Evolutionary conservation across 208 protist species (phyloP).

Genomic region (Acanthamoeba sp.): DNA sequence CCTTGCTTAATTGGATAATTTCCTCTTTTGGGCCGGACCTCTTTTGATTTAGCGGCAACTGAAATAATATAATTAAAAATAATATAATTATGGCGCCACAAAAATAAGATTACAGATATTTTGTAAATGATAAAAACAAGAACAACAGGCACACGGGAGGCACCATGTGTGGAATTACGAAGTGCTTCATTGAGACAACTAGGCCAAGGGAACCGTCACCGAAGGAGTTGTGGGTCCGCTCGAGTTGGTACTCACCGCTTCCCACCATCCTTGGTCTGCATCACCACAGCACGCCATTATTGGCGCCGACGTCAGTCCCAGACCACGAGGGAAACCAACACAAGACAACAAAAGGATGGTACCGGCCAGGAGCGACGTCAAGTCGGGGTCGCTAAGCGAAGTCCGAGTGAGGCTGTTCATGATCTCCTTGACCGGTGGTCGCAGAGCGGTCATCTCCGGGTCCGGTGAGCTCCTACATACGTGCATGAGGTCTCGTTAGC

Average conservation of each 20-base stretch:
- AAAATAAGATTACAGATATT: background rate
- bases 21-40: background rate
- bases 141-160: background rate
- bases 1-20: background rate
- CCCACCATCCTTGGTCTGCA: background rate
- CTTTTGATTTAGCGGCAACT: too few species aligned
- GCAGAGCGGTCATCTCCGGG: background rate
- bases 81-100: too few species aligned
- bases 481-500: too few species aligned
- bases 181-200: background rate
- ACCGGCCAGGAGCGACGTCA: background rate
- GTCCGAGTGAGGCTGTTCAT: constrained; percentile 27
- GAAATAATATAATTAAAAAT: background rate
- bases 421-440: constrained; percentile 25
- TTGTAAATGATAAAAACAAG: background rate
- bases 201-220: background rate
- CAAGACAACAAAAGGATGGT: background rate
- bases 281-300: too few species aligned
- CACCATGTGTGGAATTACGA: background rate
- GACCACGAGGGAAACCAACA: background rate
- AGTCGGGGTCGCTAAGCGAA: background rate
- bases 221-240: background rate
- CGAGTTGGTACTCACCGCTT: background rate
- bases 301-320: too few species aligned
- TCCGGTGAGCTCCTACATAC: background rate